Conservation (phyloP, 768 basidiomycete species). For the Suillus paluster region DNA sequence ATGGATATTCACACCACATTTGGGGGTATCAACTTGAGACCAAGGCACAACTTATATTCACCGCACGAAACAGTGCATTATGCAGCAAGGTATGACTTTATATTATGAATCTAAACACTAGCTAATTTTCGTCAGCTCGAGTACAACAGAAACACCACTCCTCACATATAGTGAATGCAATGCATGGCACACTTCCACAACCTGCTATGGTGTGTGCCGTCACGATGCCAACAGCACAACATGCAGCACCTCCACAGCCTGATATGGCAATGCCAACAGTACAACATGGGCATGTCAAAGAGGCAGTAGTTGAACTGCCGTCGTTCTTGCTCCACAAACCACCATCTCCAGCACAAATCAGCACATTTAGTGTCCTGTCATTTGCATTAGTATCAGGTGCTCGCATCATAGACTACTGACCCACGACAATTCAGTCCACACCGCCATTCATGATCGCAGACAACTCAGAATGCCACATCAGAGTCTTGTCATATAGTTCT, state of each 20-base stretch:
- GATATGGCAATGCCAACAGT: too few relatives aligned
- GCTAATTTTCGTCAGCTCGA: too few relatives aligned
- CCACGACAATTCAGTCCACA: background rate
- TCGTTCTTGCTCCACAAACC: background rate
- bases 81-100: background rate
- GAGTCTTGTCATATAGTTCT: background rate
- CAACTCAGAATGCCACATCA: background rate
- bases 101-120: too few relatives aligned
- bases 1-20: background rate
- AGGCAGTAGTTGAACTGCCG: constrained; percentile 5
- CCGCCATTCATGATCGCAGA: background rate
- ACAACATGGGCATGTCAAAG: too few relatives aligned
- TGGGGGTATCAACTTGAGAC: background rate
- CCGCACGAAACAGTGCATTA: background rate
- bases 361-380: background rate
- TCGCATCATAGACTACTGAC: background rate
- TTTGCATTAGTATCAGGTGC: background rate
- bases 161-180: too few relatives aligned
- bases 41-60: background rate
- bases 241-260: too few relatives aligned
- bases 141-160: too few relatives aligned
- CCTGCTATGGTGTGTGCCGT: too few relatives aligned
- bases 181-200: too few relatives aligned
- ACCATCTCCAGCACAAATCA: background rate
- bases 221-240: too few relatives aligned